Base-by-base conservation (phyloP, 768 basidiomycete species). In the Suillus discolor region DNA sequence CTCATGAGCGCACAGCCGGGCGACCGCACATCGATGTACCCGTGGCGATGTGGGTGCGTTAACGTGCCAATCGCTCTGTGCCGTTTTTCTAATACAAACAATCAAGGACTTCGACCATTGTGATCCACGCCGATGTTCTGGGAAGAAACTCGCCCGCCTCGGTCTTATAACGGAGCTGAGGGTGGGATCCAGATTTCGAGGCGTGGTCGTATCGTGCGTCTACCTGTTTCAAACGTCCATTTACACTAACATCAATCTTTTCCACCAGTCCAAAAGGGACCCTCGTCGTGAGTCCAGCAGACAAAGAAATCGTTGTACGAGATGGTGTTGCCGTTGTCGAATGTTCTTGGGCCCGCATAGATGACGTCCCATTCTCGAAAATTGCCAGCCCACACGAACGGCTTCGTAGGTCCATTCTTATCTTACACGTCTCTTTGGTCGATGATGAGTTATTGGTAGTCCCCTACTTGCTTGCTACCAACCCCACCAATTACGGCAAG, bases 401-500 rank as follows among this genome's bases (percentile, higher is more conserved):
- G 11, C 74, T 99, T 53, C 73, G 96, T 97, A 71, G 67, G 94
- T 85, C 0, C 12, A 51, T 64, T 25, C 15, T 60, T 15, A 25
- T 25, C n/a, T 53, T 16, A 57, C 49, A 4, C 53, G n/a, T 12
- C 41, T 53, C 9, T n/a, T 8, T 25, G n/a, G 12, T 31, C 62
- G 69, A 18, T 18, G 9, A 28, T 31, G 15, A 60, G 59, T 36
- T 57, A 12, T 63, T 62, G 25, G 18, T 34, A 99, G 97, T 99
- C 36, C 97, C 97, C 0, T 99, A 97, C 75, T 86, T 99, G 23
- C 77, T 99, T 53, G 97, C 97, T 0, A 92, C 95, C 0, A 99
- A 99, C 75, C 96, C 97, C 0, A 95, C 95, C 12, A 99, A 99
- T 78, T 99, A 99, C 70, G 97, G 97, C 12, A 96, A 94, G 75